Evolutionary conservation across 257 asterid genomes (phyloP).

Genomic region (Solanum sejunctum): DNA sequence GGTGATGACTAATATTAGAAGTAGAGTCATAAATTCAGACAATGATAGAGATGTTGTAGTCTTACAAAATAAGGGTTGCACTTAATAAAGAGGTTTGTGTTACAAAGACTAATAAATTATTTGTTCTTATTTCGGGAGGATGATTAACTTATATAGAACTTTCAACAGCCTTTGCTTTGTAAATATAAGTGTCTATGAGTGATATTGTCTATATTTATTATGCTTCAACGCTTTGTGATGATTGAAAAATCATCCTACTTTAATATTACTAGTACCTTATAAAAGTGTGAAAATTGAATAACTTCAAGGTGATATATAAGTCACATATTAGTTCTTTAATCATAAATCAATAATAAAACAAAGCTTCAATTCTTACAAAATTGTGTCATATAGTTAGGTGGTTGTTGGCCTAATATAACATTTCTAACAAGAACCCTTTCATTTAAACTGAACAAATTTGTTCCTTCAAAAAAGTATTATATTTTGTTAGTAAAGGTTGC

Average conservation of each 20-base stretch:
- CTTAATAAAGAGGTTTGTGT: slow-evolving; percentile 70
- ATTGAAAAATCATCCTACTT: background rate
- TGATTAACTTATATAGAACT: background rate
- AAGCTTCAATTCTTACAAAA: too few species aligned
- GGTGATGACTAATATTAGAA: slow-evolving; percentile 67
- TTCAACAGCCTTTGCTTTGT: background rate
- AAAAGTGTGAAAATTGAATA: background rate
- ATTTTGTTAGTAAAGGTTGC: too few species aligned
- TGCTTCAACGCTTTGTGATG: background rate
- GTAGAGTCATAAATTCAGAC: slow-evolving; percentile 65
- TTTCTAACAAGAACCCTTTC: too few species aligned
- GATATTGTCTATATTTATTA: background rate
- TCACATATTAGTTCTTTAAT: too few species aligned
- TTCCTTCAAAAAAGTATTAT: too few species aligned
- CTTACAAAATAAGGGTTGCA: slow-evolving; percentile 73
- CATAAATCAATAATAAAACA: too few species aligned
- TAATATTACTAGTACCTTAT: background rate
- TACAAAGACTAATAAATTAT: background rate
- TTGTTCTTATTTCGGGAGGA: background rate
- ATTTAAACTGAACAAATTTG: too few species aligned
- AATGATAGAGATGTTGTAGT: slow-evolving; percentile 81
- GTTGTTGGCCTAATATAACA: too few species aligned
- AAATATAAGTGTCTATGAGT: background rate
- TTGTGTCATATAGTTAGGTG: too few species aligned
- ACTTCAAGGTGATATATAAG: too few species aligned